Evolutionary conservation across 495 filamentous ascomycete species (phyloP).

Genomic region (Lasiosphaeria miniovina): DNA sequence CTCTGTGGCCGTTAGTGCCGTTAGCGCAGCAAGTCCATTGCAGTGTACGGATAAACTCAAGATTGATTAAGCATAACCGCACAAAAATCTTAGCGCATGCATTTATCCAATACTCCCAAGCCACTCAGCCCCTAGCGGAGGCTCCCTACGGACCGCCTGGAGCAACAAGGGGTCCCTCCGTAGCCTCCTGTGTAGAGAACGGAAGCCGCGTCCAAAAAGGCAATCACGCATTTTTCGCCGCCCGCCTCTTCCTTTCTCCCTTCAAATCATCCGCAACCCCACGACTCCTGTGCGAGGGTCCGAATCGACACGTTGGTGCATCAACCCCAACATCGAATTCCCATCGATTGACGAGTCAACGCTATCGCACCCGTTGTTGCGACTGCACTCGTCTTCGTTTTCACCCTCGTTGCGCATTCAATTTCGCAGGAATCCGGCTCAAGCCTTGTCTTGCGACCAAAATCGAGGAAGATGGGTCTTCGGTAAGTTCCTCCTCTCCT

Average conservation of each 20-base stretch:
- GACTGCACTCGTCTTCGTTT: constrained; percentile 22
- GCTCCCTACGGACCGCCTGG: not conserved
- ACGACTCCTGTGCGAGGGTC: constrained; percentile 28
- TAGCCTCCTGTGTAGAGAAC: not conserved
- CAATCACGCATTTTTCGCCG: constrained; percentile 24
- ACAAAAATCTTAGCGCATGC: too few relatives aligned
- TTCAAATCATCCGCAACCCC: constrained; percentile 32
- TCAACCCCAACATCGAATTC: constrained; percentile 23
- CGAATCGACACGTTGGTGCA: constrained; percentile 27
- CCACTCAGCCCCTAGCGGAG: too few relatives aligned
- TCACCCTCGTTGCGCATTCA: constrained; percentile 1
- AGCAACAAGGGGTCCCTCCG: not conserved
- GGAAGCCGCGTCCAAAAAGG: constrained; percentile 22
- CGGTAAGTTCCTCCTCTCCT: constrained; percentile 58
- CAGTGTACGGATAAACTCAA: too few relatives aligned
- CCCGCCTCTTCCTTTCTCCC: constrained; percentile 22
- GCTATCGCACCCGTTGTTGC: constrained; percentile 20
- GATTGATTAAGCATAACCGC: too few relatives aligned
- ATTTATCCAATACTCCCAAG: too few relatives aligned
- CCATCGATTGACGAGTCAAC: constrained; percentile 30
- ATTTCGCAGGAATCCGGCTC: not conserved
- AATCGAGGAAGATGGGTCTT: constrained; percentile 64
- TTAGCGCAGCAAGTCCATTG: too few relatives aligned
- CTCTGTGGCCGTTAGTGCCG: too few relatives aligned
- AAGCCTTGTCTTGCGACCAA: constrained; percentile 2